phyloP scores from a whole-genome alignment of 352 stramenopile genomes.

The Phytophthora pisi region DNA sequence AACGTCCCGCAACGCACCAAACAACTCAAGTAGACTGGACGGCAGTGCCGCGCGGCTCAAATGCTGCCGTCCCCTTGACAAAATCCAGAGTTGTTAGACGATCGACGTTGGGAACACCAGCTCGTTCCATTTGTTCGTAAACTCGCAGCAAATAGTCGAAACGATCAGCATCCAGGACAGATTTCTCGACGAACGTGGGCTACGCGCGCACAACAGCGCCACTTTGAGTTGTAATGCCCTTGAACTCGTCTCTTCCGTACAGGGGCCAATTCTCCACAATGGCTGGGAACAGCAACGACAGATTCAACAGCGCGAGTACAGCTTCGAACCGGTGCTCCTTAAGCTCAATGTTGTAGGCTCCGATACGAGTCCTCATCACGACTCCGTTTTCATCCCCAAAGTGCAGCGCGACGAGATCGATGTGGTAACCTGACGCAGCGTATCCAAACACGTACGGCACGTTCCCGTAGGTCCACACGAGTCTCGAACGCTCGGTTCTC shows the following conservation, averaged over 20 bases:
- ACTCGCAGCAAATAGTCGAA: conserved; percentile 10
- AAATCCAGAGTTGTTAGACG: conserved; percentile 2
- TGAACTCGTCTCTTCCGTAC: conserved; percentile 12
- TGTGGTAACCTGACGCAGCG: conserved; percentile 18
- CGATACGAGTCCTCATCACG: conserved; percentile 3
- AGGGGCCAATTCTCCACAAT: conserved; percentile 20
- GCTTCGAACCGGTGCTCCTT: conserved; percentile 9
- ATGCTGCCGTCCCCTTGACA: conserved; percentile 4
- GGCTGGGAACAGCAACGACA: conserved; percentile 24
- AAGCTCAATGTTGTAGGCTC: conserved; percentile 20
- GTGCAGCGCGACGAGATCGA: conserved; percentile 13
- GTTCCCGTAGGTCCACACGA: conserved; percentile 17
- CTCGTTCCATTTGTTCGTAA: conserved; percentile 13
- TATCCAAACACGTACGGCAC: conserved; percentile 30
- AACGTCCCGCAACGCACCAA: conserved; percentile 19
- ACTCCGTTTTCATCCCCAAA: background rate
- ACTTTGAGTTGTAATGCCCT: conserved; percentile 6
- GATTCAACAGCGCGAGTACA: conserved; percentile 26
- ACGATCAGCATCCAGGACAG: conserved; percentile 7
- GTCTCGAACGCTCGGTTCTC: conserved; percentile 8
- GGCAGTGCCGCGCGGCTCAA: conserved; percentile 21
- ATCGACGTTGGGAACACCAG: conserved; percentile 24
- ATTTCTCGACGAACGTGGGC: conserved; percentile 16
- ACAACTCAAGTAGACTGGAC: conserved; percentile 14
- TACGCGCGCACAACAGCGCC: conserved; percentile 15